Conservation (phyloP, 805 yeast genomes). For the Candida pseudofarinosa region DNA sequence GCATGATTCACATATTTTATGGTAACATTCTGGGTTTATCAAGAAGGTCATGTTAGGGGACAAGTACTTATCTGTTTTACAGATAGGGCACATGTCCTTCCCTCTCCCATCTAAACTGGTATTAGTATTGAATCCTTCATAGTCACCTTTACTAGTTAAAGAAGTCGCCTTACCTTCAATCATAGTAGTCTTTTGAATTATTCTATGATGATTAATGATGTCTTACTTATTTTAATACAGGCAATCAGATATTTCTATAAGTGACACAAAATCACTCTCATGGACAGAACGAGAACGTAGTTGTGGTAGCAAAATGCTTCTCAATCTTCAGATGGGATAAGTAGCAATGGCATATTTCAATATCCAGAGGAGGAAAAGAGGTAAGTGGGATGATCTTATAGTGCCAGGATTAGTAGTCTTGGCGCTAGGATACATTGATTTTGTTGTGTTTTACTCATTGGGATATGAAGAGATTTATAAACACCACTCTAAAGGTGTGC, state of each 20-base stretch:
- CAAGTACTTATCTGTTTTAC: constrained; percentile 90
- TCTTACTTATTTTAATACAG: not conserved
- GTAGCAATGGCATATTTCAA: not conserved
- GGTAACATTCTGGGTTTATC: constrained; percentile 96
- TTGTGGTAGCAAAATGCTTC: not conserved
- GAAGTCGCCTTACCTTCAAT: constrained; percentile 10
- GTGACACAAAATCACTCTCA: not conserved
- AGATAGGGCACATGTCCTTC: constrained; percentile 91
- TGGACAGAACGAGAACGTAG: too few relatives aligned
- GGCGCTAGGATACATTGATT: constrained; percentile 38
- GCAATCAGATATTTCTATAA: not conserved
- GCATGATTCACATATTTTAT: constrained; percentile 94
- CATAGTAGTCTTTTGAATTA: constrained; percentile 1
- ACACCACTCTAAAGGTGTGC: constrained; percentile 26
- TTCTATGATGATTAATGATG: constrained; percentile 1
- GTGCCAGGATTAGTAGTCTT: constrained; percentile 24
- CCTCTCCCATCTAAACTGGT: constrained; percentile 40
- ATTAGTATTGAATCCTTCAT: constrained; percentile 4
- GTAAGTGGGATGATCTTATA: too few relatives aligned
- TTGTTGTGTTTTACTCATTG: constrained; percentile 41
- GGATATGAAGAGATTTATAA: constrained; percentile 37
- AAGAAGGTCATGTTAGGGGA: constrained; percentile 91
- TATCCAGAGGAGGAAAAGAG: not conserved
- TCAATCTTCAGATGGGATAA: not conserved
- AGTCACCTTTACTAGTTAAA: not conserved